Base-by-base conservation (phyloP, 2,329 filamentous ascomycete species). In the Penicillium sp. region DNA sequence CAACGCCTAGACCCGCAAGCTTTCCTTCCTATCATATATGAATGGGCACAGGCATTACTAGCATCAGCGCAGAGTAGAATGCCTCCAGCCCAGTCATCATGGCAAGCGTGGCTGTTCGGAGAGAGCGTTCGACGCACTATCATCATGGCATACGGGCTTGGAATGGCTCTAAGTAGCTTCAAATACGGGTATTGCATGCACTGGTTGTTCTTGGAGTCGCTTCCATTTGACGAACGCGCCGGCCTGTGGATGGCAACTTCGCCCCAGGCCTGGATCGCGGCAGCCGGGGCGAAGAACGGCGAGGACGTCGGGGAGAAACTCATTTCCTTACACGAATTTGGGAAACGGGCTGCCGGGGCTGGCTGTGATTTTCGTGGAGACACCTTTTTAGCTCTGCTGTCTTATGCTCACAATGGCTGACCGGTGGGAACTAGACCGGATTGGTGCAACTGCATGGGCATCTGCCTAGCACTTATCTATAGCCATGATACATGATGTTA, bases 121-220 rank as follows among this genome's bases (percentile, higher is more conserved):
- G 57, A 54, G 44, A 60, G 56, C 44, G 30, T 54, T 31, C 50
- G 57, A 13, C 57, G 57, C 7, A 60, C 50, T 9, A 60, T 54
- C 26, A 13, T 60, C 19, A 54, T 54, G 50, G 41, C 50, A n/a
- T 60, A 54, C 30, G n/a, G 30, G 7, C 57, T 60, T 3, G 29
- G 44, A 19, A 52, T 54, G 49, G 21, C 50, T 15, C n/a, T 59
- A 21, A 48, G 41, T 17, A 47, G 57, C 17, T 49, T 48, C 45
- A 44, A 48, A 3, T 48, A 60, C 15, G 57, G 41, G 8, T 60
- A 60, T 41, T 60, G 57, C 57, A 15, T 44, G 13, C 26, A 53
- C 48, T 59, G 56, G 57, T 30, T 60, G 21, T 54, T 60, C 15
- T 13, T 60, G 21, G 57, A 60, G 31, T 54, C 50, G 23, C 57